Evolutionary conservation across 2,329 filamentous ascomycete genomes (phyloP), one percentile per base, ranked within the genome.

Genomic region (Stromatinia cepivora): DNA sequence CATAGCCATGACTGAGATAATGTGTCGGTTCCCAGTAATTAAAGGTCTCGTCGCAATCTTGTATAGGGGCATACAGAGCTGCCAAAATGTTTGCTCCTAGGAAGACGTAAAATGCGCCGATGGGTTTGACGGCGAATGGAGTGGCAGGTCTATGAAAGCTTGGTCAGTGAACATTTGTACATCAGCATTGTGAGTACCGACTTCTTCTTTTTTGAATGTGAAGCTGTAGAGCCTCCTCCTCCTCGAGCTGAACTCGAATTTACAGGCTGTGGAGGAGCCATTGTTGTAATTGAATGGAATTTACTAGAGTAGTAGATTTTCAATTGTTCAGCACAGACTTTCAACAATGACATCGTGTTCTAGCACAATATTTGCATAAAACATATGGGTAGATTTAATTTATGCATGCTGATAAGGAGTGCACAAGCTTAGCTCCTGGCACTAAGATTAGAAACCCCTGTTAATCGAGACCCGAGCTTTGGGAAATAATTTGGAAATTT

Each of bases 1-100:
- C 95, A 77, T 97, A 94, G 75, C 92, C 92, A 82, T 97, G 93
- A 70, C 89, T 91, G 39, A 99, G 86, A 80, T 97, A 99, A 80
- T 99, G 95, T 0, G 94, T 89, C 0, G 95, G 94, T 77, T 99
- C 95, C 93, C 94, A 99, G 83, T 97, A 99, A 80, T 99, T 99
- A 86, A 97, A 99, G 15, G 94, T 94, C 82, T 99, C 95, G 76
- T 99, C 95, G 79, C 95, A 99, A 80, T 99, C 95, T 79, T 97
- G 94, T 73, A 99, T 97, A 0, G 95, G 95, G 2, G 93, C 90
- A 79, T 90, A 94, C 45, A 91, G 77, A 15, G 94, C 95, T 9
- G 94, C 92, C 31, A 94, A 76, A 25, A 91, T 73, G 77, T 93
- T 93, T 73, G 91, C 89, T 42, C 84, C 82, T 58, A 96, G 82